Percentiles rank a stretch among this genome's conserved stretches.
phyloP scores from a whole-genome alignment of 1,284 basidiomycete genomes.

The Phenoliferia sp. region DNA sequence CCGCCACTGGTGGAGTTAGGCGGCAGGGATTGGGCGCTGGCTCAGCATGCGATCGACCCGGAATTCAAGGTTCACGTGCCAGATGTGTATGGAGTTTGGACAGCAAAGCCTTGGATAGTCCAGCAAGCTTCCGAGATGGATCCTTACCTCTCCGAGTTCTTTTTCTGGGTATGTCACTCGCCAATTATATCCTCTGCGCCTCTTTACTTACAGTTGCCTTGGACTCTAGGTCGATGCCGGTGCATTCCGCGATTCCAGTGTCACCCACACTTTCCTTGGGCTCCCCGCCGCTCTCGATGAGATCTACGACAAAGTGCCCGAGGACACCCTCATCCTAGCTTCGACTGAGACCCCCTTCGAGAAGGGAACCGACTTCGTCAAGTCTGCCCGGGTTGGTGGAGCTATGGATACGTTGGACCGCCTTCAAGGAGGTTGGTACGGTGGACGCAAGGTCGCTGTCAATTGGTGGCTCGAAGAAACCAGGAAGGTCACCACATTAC shows the following conservation, averaged over 20 bases:
- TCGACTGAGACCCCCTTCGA: slow-evolving; percentile 22
- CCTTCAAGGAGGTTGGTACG: slow-evolving; percentile 35
- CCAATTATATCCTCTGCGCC: too few species aligned
- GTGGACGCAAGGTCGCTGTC: slow-evolving; percentile 26
- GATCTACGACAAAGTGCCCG: slow-evolving; percentile 22
- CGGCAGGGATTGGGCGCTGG: slow-evolving; percentile 26
- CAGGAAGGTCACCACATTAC: slow-evolving; percentile 24
- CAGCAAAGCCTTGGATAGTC: slow-evolving; percentile 36
- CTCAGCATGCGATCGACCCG: slow-evolving; percentile 31
- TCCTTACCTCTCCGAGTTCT: slow-evolving; percentile 32
- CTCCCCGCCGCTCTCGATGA: slow-evolving; percentile 23
- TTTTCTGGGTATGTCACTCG: slow-evolving; percentile 34
- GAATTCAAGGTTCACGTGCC: slow-evolving; percentile 32
- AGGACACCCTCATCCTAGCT: slow-evolving; percentile 31
- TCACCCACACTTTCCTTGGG: slow-evolving; percentile 22
- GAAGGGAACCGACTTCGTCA: slow-evolving; percentile 6
- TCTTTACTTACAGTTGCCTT: too few species aligned
- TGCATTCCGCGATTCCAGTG: slow-evolving; percentile 25
- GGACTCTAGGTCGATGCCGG: slow-evolving; percentile 29
- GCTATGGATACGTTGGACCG: slow-evolving; percentile 30
- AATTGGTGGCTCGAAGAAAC: slow-evolving; percentile 34
- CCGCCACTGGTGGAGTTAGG: slow-evolving; percentile 31
- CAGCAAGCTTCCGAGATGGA: slow-evolving; percentile 23
- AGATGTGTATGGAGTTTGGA: slow-evolving; percentile 35
- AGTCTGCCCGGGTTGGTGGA: too few species aligned